Base-by-base conservation (phyloP, 306 rosid species). In the Quercus berberidifolia region DNA sequence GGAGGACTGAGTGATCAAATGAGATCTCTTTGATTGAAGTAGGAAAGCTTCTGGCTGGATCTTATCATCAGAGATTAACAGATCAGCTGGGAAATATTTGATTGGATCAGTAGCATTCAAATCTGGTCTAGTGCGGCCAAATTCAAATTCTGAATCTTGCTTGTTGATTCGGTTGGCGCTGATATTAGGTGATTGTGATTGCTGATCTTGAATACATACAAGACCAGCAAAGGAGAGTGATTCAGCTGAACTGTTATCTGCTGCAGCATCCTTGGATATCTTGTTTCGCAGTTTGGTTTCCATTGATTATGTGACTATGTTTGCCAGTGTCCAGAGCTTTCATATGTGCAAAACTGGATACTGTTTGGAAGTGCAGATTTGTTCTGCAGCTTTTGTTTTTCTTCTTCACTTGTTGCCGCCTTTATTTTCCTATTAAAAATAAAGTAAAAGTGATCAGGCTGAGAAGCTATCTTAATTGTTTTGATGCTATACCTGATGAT, bases 161-260 rank as follows among this genome's bases (percentile, higher is more conserved):
- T 81, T 82, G 83, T 77, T 80, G 78, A 70, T 80, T 74, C 41
- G 70, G 71, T 46, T 84, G 25, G 77, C 67, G 5, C 1, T 81
- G 78, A 77, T 74, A 15, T 65, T 75, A 59, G 76, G 82, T 60
- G 70, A 31, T 75, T 82, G 81, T 30, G 78, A 49, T 68, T 86
- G 89, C 82, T 81, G 87, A 76, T 91, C 89, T 78, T 91, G 89
- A 71, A 86, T 73, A 52, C 88, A 83, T 74, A 90, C 67, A 56
- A 87, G 87, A 79, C 81, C 91, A 30, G 91, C 76, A 69, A 93
- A 93, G 15, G 97, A 90, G 65, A 93, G 86, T 1, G 94, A 91
- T 23, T 87, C 92, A 5, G 74, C 17, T 33, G 91, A 82, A 78
- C 64, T 55, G 78, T 71, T 38, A 35, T 81, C 90, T 30, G 81